Evolutionary conservation across 2,329 filamentous ascomycete genomes (phyloP), one percentile per base, ranked within the genome.

Genomic region (Verticillium klebahnii): DNA sequence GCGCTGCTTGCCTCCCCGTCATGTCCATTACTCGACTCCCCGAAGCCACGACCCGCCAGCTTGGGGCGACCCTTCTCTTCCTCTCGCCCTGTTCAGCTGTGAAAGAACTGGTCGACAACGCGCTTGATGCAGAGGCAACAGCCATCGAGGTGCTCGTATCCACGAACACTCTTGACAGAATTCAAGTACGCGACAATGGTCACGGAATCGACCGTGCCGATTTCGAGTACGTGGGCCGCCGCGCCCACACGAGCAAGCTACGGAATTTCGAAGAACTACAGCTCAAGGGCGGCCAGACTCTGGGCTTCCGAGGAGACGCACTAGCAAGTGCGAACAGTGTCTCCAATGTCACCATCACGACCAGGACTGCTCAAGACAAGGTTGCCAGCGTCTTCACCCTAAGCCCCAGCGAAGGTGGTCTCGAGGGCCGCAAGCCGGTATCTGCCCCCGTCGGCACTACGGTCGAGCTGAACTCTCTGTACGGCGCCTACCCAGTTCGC

Each of bases 241-340:
- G 80, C n/a, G 85, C 88, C 34, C 84, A 89, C 68, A 93, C 91
- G 1, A 93, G 89, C 78, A 94, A 93, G 74, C 80, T 93, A 54
- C 77, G 76, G 57, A 77, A 77, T n/a, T 84, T 89, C 62, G 80
- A 85, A 0, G 88, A 93, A 58, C 75, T 93, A 40, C 78, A 75
- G 58, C 71, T 69, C 1, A 75, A 88, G 23, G 85, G 83, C 8
- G 82, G 83, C 1, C 78, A 76, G 54, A 88, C 82, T 36, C 80
- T 93, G n/a, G 91, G 91, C 2, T 94, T 93, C 69, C 84, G 91
- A 39, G 91, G 91, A 23, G 85, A 92, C 69, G 90, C 90, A 17
- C 76, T 94, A 63, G 88, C 89, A 45, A 87, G 85, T 71, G 81
- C 82, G 62, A 88, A 85, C 63, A 80, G 83, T 52, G 70, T 91